Percentiles rank a stretch among this genome's conserved stretches.
These are phyloP conservation scores for Ascocoryne sarcoides DNA, from an alignment of 2,329 filamentous ascomycete genomes.

Conservation along the genomic window DNA sequence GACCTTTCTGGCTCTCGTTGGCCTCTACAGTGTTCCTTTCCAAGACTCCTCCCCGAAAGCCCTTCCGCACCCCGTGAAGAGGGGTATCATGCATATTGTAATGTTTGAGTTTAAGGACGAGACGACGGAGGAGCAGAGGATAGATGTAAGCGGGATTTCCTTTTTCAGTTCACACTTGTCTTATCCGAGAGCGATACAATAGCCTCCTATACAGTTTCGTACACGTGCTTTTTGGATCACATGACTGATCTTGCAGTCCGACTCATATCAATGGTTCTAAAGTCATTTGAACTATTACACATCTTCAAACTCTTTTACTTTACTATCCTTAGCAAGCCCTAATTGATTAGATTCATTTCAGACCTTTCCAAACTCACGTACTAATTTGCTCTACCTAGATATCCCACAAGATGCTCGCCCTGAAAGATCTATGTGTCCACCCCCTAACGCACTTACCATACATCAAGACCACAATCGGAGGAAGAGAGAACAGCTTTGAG, in stretches of 20 bases:
- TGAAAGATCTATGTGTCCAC: conserved; percentile 50
- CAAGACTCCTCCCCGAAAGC: too few relatives aligned
- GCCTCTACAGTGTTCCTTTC: too few relatives aligned
- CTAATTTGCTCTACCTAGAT: conserved; percentile 31
- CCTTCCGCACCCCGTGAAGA: conserved; percentile 24
- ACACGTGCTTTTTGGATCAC: too few relatives aligned
- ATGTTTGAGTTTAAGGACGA: conserved; percentile 54
- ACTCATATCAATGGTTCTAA: too few relatives aligned
- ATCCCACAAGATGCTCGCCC: conserved; percentile 44
- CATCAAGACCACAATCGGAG: conserved; percentile 48
- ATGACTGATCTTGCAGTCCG: too few relatives aligned
- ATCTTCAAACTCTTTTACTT: too few relatives aligned
- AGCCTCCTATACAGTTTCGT: too few relatives aligned
- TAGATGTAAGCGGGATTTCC: conserved; percentile 38
- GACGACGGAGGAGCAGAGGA: conserved; percentile 38
- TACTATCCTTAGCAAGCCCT: too few relatives aligned
- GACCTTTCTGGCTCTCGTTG: too few relatives aligned
- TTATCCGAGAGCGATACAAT: too few relatives aligned
- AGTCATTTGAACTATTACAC: too few relatives aligned
- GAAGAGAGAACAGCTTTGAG: conserved; percentile 51
- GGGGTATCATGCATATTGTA: conserved; percentile 58
- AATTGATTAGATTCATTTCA: too few relatives aligned
- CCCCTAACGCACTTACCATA: conserved; percentile 49
- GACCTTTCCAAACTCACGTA: conserved; percentile 3
- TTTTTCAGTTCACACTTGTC: not conserved